phyloP scores from a whole-genome alignment of 1,284 basidiomycete genomes.

The Ustilago trichophora region DNA sequence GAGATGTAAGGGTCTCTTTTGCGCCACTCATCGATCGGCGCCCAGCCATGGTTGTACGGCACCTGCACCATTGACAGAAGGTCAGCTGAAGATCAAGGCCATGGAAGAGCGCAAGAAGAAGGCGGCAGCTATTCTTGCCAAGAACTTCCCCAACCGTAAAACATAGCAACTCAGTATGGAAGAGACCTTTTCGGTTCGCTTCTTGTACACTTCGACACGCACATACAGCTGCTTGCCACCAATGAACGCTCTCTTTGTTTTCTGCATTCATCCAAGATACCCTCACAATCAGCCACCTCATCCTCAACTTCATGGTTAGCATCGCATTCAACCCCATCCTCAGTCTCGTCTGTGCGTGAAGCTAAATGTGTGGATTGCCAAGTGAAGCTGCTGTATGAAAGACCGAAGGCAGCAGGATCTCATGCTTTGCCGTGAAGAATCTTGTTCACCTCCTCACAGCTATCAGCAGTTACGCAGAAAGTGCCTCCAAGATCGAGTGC shows the following conservation, averaged over 20 bases:
- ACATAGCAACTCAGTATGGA: too few relatives aligned
- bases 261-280: conserved; percentile 17
- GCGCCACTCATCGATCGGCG: conserved; percentile 45
- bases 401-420: background rate
- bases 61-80: conserved; percentile 48
- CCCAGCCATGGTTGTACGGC: conserved; percentile 49
- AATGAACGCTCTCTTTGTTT: too few relatives aligned
- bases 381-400: too few relatives aligned
- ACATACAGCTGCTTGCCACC: too few relatives aligned
- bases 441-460: conserved; percentile 38
- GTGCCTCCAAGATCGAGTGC: conserved; percentile 47
- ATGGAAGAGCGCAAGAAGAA: conserved; percentile 57
- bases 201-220: too few relatives aligned
- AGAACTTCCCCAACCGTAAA: conserved; percentile 53
- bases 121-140: conserved; percentile 53
- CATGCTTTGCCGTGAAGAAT: conserved; percentile 29
- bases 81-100: conserved; percentile 47
- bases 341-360: background rate
- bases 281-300: conserved; percentile 8
- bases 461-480: conserved; percentile 50
- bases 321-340: background rate
- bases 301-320: background rate
- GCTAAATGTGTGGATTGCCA: too few relatives aligned
- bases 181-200: too few relatives aligned
- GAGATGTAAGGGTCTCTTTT: conserved; percentile 53